These are phyloP conservation scores for Durusdinium trenchii DNA, from an alignment of 73 alveolate species.

Conservation along the genomic window DNA sequence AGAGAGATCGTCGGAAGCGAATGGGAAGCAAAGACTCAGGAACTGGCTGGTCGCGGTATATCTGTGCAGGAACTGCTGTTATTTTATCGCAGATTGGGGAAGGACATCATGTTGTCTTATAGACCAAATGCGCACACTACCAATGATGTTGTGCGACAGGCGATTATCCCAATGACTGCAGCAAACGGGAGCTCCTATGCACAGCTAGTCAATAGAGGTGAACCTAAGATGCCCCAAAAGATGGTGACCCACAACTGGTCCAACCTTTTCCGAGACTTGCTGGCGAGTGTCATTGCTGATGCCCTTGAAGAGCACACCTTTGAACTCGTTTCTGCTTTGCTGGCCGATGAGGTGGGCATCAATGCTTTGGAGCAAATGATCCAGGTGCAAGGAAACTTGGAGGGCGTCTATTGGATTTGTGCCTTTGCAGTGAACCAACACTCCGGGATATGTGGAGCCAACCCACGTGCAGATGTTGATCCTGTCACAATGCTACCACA, in stretches of 20 bases:
- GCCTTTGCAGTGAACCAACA: conserved; percentile 43
- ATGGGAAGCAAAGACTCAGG: background rate
- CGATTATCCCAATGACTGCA: background rate
- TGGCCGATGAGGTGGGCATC: background rate
- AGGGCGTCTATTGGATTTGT: background rate
- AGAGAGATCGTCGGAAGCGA: background rate
- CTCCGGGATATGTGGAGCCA: background rate
- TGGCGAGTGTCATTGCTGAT: background rate
- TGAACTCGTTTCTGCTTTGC: background rate
- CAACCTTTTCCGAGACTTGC: conserved; percentile 11
- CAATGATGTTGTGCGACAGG: conserved; percentile 23
- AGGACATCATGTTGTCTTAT: background rate
- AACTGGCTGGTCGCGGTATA: conserved; percentile 12
- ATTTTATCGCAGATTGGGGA: background rate
- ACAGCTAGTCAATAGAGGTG: background rate
- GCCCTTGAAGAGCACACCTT: background rate
- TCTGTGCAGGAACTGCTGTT: background rate
- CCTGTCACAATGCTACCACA: background rate
- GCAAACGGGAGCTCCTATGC: conserved; percentile 22
- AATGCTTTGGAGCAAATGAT: background rate
- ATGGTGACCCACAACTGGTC: conserved; percentile 50
- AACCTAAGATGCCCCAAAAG: background rate
- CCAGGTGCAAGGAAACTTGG: background rate
- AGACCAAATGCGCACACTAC: background rate
- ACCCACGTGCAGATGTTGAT: background rate